Percentiles rank a stretch among this genome's conserved stretches.
phyloP scores from a whole-genome alignment of 805 yeast genomes.

The Starmerella ratchasimensis region DNA sequence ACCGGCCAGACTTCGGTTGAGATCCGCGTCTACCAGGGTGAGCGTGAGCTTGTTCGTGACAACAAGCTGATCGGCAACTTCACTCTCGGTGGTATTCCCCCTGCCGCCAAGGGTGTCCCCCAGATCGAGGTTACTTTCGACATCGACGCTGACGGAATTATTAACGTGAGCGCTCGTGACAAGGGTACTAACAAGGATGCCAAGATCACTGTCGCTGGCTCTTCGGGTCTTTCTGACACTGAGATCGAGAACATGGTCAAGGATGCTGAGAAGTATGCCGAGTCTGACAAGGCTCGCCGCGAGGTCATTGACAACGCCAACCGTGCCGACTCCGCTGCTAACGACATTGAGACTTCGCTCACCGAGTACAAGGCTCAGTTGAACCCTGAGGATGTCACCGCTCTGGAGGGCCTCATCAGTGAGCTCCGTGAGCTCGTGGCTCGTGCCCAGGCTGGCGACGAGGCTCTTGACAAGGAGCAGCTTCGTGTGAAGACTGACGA shows the following conservation, averaged over 20 bases:
- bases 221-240: constrained; percentile 78
- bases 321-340: constrained; percentile 69
- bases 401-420: constrained; percentile 40
- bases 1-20: constrained; percentile 94
- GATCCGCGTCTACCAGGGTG: constrained; percentile 98
- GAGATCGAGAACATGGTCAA: constrained; percentile 85
- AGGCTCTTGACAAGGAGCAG: constrained; percentile 41
- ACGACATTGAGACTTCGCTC: constrained; percentile 80
- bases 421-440: constrained; percentile 64
- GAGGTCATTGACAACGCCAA: constrained; percentile 74
- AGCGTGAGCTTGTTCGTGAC: constrained; percentile 95
- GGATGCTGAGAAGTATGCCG: constrained; percentile 81
- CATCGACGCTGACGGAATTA: constrained; percentile 94
- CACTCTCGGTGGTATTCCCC: constrained; percentile 88
- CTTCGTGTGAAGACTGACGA: constrained; percentile 73
- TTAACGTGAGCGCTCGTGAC: constrained; percentile 88
- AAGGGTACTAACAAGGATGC: constrained; percentile 89
- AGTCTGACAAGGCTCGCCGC: constrained; percentile 74
- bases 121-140: constrained; percentile 91
- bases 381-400: constrained; percentile 43
- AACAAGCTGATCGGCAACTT: constrained; percentile 96
- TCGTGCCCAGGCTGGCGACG: constrained; percentile 52
- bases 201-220: constrained; percentile 90
- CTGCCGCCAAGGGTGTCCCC: constrained; percentile 90
- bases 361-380: constrained; percentile 59